These are phyloP conservation scores for Phalaenopsis equestris DNA, from an alignment of 106 monocot species.

Conservation along the genomic window DNA sequence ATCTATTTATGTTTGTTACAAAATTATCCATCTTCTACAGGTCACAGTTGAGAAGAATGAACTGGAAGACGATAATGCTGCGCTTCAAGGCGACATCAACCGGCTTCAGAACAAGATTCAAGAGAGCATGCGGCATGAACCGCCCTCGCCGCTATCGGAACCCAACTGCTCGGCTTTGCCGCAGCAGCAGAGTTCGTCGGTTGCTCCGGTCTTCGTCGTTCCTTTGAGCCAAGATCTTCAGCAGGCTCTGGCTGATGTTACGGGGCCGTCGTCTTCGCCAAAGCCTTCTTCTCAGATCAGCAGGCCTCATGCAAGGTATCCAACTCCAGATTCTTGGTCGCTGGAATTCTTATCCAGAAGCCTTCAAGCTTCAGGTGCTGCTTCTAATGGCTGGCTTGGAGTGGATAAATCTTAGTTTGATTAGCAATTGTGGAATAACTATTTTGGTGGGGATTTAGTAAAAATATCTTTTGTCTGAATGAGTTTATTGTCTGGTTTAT, in stretches of 20 bases:
- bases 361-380: background rate
- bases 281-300: slow-evolving; percentile 21
- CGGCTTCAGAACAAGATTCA: slow-evolving; percentile 47
- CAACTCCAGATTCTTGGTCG: slow-evolving; percentile 22
- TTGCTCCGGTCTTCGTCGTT: slow-evolving; percentile 19
- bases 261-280: background rate
- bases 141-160: slow-evolving; percentile 10
- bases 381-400: background rate
- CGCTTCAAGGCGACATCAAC: slow-evolving; percentile 38
- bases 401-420: background rate
- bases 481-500: no score
- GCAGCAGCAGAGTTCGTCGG: slow-evolving; percentile 11
- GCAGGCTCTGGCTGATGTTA: slow-evolving; percentile 9
- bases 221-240: slow-evolving; percentile 27
- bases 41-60: slow-evolving; percentile 67
- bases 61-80: slow-evolving; percentile 53
- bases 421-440: background rate
- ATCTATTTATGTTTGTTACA: background rate
- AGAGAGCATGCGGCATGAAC: slow-evolving; percentile 17
- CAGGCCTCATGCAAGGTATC: slow-evolving; percentile 52
- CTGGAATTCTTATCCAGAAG: slow-evolving; percentile 1
- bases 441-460: no score
- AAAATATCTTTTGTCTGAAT: no score
- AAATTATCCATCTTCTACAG: slow-evolving; percentile 12
- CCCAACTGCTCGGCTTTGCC: slow-evolving; percentile 4